Evolutionary conservation across 2,329 filamentous ascomycete species (phyloP), one percentile per base, ranked within the genome.

Genomic region (Ophiostoma pallidulum): DNA sequence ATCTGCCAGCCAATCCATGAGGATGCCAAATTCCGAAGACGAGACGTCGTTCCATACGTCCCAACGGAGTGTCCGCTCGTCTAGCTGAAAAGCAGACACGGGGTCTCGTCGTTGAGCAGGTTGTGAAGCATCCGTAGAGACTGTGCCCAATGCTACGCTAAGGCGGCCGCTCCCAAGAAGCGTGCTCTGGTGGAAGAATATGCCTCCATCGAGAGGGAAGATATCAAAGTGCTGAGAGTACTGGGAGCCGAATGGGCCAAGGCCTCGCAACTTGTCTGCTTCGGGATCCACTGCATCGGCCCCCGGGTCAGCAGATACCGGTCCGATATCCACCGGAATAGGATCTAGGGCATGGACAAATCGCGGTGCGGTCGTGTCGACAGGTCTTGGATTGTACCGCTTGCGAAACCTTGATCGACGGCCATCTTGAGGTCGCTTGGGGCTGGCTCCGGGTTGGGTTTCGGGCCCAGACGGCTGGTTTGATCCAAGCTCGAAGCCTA

Each of bases 191-290:
- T 82, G 78, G 45, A 83, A 82, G 59, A 72, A 82, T 0, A 75
- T 68, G 3, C 72, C 72, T 7, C 61, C 56, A 33, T 74, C 71
- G 26, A 83, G 62, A 16, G 78, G 78, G 45, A 80, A 79, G 4
- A 77, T 61, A 39, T 82, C 77, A 52, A 84, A 84, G 56, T 83
- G 72, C 29, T 74, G 70, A 0, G 77, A 75, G 57, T 82, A 83
- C 20, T 71, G 68, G 2, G 75, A 77, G 1, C 79, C 79, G 57
- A 77, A 80, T 1, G 77, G 75, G 0, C 74, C 77, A 8, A 84
- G 62, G 1, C 78, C 77, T 10, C 59, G 54, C n/a, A 82, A 58
- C 51, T 70, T 75, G 37, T 58, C 56, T 5, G 52, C 50, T n/a
- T 54, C 52, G 41, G 54, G 50, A 4, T 56, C 47, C 4, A 45